Evolutionary conservation across 129 eudicot genomes (phyloP), one percentile per base, ranked within the genome.

Genomic region (Silybum marianum): DNA sequence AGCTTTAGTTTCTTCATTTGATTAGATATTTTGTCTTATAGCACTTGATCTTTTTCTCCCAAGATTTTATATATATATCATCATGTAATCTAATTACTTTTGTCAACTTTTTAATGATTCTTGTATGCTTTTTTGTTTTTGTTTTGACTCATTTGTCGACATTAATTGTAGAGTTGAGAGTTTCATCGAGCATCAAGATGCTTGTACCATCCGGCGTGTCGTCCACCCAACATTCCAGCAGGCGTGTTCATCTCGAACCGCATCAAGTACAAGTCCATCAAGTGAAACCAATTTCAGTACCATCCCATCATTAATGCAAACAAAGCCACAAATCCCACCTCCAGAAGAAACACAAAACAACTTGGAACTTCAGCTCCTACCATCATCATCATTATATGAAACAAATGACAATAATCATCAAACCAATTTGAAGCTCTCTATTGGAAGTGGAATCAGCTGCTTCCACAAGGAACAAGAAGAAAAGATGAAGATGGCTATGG

Each of bases 101-200:
- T 77, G 40, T 75, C 86, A 65, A 66, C 60, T 26, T 73, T 85
- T 67, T 22, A 68, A 78, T 76, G 80, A 86, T 78, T 42, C 24
- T 36, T 67, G 67, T 54, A 75, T 18, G 6, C 69, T 65, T 77
- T 40, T 2, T 11, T 10, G 3, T 6, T 6, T 67, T 79, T 80
- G 81, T 65, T 73, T 80, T 76, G 30, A 67, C 73, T 80, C 70
- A 2, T 74, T 42, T 81, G 82, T 74, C 80, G 36, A 32, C 36
- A 72, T 71, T 28, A 28, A n/a, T n/a, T 72, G 36, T 81, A 94
- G 97, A 83, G 97, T 94, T 66, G 98, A 92, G 88, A 94, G 98
- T 77, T 94, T 92, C 82, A 94, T 94, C 11, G 97, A 94, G 83
- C 97, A 92, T 24, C 97, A 94, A 85, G 98, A 92, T 71, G 86